These are phyloP conservation scores for Leccinum subfulvum DNA, from an alignment of 1,284 basidiomycete genomes.

Conservation along the genomic window DNA sequence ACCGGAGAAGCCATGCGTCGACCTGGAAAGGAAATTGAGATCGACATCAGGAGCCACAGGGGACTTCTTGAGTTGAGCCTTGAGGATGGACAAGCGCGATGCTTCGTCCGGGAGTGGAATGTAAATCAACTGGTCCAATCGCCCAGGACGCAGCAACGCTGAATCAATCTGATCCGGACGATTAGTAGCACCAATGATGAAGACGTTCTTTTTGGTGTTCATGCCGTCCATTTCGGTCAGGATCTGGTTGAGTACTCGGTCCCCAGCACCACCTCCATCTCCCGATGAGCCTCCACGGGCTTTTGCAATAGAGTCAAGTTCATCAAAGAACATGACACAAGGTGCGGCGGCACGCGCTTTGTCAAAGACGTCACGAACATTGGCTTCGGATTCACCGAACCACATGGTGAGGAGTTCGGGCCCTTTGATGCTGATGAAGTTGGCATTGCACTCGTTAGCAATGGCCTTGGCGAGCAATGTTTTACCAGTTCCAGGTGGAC, in stretches of 20 bases:
- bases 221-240: constrained; percentile 99
- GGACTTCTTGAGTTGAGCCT: constrained; percentile 90
- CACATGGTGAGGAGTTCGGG: constrained; percentile 99
- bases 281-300: constrained; percentile 82
- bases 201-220: constrained; percentile 99
- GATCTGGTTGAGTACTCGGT: constrained; percentile 97
- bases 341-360: constrained; percentile 98
- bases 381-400: constrained; percentile 99
- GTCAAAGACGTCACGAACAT: constrained; percentile 99
- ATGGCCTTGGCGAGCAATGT: constrained; percentile 95
- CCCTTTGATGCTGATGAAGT: constrained; percentile 97
- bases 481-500: constrained; percentile 96
- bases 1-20: constrained; percentile 98
- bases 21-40: constrained; percentile 86
- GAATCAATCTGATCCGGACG: constrained; percentile 99
- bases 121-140: constrained; percentile 95
- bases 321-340: constrained; percentile 99
- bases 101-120: constrained; percentile 93
- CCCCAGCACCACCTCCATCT: constrained; percentile 93
- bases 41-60: constrained; percentile 88
- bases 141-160: constrained; percentile 95
- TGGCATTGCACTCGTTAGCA: constrained; percentile 99
- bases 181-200: constrained; percentile 98
- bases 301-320: constrained; percentile 98
- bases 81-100: constrained; percentile 89